Evolutionary conservation across 176 grass and related monocot species (phyloP).

Genomic region (Eleusine coracana): DNA sequence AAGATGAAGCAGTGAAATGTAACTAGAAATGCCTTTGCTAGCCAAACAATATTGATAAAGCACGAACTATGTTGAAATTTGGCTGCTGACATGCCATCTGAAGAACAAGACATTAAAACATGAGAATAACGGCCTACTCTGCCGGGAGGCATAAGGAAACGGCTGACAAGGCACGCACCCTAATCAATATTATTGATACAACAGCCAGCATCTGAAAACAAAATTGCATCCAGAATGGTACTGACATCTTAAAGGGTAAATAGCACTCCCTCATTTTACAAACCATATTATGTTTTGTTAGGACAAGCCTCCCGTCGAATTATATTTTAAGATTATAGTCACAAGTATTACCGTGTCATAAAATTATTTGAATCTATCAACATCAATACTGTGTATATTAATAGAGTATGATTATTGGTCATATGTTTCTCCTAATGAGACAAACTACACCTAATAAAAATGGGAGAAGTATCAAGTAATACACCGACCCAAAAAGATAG

Average conservation of each 20-base stretch:
- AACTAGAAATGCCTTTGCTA: neutral
- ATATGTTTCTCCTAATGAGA: neutral
- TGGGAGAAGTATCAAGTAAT: neutral
- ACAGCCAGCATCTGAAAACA: neutral
- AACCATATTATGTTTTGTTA: neutral
- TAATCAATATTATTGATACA: neutral
- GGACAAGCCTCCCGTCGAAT: neutral
- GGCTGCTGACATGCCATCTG: neutral
- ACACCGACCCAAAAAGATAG: neutral
- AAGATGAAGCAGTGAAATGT: neutral
- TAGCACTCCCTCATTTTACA: neutral
- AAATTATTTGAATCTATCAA: neutral
- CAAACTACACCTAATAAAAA: neutral
- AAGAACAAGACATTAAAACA: neutral
- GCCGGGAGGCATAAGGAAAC: neutral
- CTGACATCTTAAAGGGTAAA: neutral
- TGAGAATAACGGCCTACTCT: neutral
- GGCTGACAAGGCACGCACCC: neutral
- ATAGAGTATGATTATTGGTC: neutral
- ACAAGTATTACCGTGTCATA: neutral
- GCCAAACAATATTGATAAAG: neutral
- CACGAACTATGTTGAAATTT: neutral
- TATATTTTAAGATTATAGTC: neutral
- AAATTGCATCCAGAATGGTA: neutral
- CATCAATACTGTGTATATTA: neutral